Base-by-base conservation (phyloP, 805 yeast species). In the Ogataea allantospora region DNA sequence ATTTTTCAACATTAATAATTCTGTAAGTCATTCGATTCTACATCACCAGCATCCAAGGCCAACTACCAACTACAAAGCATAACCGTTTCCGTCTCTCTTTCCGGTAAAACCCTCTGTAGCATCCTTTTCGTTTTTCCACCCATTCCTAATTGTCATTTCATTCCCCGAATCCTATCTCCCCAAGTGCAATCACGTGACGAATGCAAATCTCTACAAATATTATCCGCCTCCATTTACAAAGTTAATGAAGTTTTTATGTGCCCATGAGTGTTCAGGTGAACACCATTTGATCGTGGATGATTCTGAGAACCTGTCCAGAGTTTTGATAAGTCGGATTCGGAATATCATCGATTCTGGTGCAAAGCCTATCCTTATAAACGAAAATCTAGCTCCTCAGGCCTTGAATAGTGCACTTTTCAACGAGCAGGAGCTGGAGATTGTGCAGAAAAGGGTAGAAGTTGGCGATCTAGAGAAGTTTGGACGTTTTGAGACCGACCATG, bases 381-480 rank as follows among this genome's bases (percentile, higher is more conserved):
- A 43, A 14, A 52, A 62, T 5, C 25, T 53, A 28, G 40, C 42
- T 22, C 23, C 27, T 15, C 34, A 31, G 14, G 40, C 47, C 11
- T 21, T 50, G 22, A 48, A 43, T 36, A 48, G 45, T 7, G 38
- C 47, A 5, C 33, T 48, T 9, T 38, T 44, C 24, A 42, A 50
- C 33, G 39, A 38, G 18, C 33, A 40, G 10, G 44, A 38, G 33
- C 18, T 49, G 22, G 49, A 46, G 23, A 37, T 49, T 10, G 35
- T 48, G n/a, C 37, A 39, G 11, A 58, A 71, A 37, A 43, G 46
- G 3, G 72, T 74, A 42, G 59, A 63, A 11, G 22, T 63, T 0
- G 48, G 48, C 2, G 83, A 79, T 51, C 63, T 88, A 27, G 65
- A 68, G 3, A 63, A 67, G 0, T 55, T 73, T 27, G 96, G 96